Evolutionary conservation across 768 basidiomycete species (phyloP).

Genomic region (Russula dissimulans): DNA sequence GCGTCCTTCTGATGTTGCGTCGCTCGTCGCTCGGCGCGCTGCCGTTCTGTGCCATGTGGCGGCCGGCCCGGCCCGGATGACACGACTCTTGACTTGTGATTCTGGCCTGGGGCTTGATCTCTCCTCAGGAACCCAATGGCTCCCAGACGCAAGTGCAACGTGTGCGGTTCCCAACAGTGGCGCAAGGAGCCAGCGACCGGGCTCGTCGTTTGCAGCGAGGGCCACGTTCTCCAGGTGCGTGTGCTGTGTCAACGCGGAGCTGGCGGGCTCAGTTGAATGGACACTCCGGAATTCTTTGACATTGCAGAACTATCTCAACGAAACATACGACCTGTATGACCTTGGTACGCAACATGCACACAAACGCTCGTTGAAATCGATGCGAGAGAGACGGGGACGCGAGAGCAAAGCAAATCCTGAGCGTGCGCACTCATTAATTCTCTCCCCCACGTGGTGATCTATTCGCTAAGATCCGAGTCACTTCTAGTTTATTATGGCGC

Average conservation of each 20-base stretch:
- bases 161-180: slow-evolving; percentile 83
- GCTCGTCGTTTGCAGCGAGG: slow-evolving; percentile 79
- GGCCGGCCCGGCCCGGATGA: not conserved
- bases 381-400: slow-evolving; percentile 41
- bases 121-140: slow-evolving; percentile 35
- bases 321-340: slow-evolving; percentile 62
- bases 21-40: too few species aligned
- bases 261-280: too few species aligned
- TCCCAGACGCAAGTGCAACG: slow-evolving; percentile 54
- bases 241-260: too few species aligned
- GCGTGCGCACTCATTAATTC: slow-evolving; percentile 32
- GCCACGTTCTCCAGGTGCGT: slow-evolving; percentile 77
- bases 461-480: not conserved
- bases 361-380: slow-evolving; percentile 57
- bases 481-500: slow-evolving; percentile 73
- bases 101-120: not conserved
- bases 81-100: too few species aligned
- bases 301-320: slow-evolving; percentile 69
- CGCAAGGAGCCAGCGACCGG: slow-evolving; percentile 78
- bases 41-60: too few species aligned
- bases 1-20: too few species aligned
- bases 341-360: slow-evolving; percentile 51
- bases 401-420: slow-evolving; percentile 49
- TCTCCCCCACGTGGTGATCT: too few species aligned
- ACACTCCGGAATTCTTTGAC: not conserved